A percentile compares a stretch with the other conserved stretches of the same genome.
Evolutionary conservation across 2,329 filamentous ascomycete genomes (phyloP).

Genomic region (Fusarium pilosicola): DNA sequence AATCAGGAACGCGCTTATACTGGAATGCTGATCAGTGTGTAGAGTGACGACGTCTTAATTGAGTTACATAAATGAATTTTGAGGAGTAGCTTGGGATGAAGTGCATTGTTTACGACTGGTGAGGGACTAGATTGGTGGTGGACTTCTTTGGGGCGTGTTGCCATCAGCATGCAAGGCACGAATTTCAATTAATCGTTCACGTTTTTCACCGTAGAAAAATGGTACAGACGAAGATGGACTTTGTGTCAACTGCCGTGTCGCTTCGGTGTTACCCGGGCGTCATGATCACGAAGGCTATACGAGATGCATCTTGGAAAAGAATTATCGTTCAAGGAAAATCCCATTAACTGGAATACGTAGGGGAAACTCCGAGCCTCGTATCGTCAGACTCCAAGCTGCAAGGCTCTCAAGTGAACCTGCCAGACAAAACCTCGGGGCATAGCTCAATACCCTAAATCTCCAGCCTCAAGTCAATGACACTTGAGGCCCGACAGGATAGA

Average conservation of each 20-base stretch:
- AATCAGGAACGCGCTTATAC: slow-evolving; percentile 6
- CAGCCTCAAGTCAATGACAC: not conserved
- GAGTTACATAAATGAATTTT: no score
- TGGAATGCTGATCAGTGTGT: not conserved
- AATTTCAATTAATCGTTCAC: not conserved
- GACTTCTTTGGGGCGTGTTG: not conserved
- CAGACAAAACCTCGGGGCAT: not conserved
- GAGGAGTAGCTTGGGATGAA: no score
- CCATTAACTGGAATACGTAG: not conserved
- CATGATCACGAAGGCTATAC: not conserved
- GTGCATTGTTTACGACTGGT: not conserved
- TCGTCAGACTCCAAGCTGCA: not conserved
- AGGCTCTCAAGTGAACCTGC: not conserved
- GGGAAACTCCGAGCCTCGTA: not conserved
- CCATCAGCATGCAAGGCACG: slow-evolving; percentile 1
- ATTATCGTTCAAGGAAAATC: not conserved
- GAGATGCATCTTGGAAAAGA: not conserved
- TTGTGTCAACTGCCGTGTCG: no score
- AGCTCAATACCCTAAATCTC: slow-evolving; percentile 6
- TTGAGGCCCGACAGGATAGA: slow-evolving; percentile 9
- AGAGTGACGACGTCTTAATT: not conserved
- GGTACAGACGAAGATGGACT: not conserved
- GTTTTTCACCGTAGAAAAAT: not conserved
- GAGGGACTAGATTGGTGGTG: not conserved
- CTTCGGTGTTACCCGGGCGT: not conserved